Evolutionary conservation across 495 filamentous ascomycete genomes (phyloP), one percentile per base, ranked within the genome.

Genomic region (Neurospora africana): DNA sequence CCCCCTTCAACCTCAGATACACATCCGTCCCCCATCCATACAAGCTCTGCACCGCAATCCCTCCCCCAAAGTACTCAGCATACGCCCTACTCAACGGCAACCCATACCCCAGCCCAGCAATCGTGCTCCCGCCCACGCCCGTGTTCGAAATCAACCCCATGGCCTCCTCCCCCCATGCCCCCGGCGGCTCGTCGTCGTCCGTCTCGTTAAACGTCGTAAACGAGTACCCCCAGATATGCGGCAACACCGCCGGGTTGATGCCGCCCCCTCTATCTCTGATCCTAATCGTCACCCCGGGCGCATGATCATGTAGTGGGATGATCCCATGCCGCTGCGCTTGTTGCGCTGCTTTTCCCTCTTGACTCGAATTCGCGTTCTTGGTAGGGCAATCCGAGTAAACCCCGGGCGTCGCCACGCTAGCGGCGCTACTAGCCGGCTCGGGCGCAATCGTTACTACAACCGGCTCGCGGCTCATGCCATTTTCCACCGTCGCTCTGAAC

Each of bases 21-120:
- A 86, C 84, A 70, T 86, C 86, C 33, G 85, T 86, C 4, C 95
- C 95, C 95, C 95, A 99, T 17, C 95, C 95, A 85, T 91, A 97
- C 40, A 98, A 78, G 77, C 93, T 97, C 86, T 98, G 95, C 72
- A 99, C 90, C 9, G 88, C 89, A 74, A 99, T 93, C n/a, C 95
- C 93, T 1, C 95, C 95, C 3, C 95, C 95, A 85, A 99, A 99
- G 78, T 98, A 98, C 82, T 99, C 94, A 1, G 95, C 95, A 82
- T 99, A 99, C 0, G 95, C 95, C 75, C 95, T 87, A 69, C 94
- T 93, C 43, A 99, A 81, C 44, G 95, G 95, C 72, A 99, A 76
- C 15, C 95, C 95, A 82, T 99, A 99, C 3, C 95, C 95, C 35
- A 99, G 83, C 2, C 95, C 94, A 0, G 95, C 95, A 72, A 99